These are phyloP conservation scores for Lentinus polychrous DNA, from an alignment of 1,284 basidiomycete genomes.

Conservation along the genomic window DNA sequence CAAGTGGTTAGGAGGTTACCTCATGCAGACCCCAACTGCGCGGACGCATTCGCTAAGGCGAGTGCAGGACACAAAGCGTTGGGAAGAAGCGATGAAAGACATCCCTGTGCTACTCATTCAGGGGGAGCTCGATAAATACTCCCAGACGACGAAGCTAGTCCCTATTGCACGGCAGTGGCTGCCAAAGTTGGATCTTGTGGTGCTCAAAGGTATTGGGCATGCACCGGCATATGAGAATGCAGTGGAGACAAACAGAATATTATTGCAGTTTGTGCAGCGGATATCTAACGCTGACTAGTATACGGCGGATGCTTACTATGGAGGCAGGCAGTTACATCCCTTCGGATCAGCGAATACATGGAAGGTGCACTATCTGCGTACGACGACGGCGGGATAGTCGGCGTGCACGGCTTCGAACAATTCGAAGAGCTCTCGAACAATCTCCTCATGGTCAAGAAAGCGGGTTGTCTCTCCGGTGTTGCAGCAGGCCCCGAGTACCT, in stretches of 20 bases:
- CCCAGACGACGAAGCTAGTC: constrained; percentile 20
- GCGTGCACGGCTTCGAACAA: no score
- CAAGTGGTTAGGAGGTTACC: constrained; percentile 28
- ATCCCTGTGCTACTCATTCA: constrained; percentile 30
- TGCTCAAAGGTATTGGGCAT: constrained; percentile 29
- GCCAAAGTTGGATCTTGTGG: constrained; percentile 22
- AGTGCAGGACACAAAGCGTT: constrained; percentile 26
- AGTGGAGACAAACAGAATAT: constrained; percentile 11
- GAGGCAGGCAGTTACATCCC: no score
- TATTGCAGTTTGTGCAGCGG: constrained; percentile 7
- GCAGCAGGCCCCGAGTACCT: no score
- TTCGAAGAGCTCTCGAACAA: no score
- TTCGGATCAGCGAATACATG: no score
- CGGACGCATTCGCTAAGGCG: constrained; percentile 23
- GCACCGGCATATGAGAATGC: constrained; percentile 21
- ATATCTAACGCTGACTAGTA: background rate
- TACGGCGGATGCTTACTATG: no score
- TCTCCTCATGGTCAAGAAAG: no score
- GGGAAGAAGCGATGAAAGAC: constrained; percentile 22
- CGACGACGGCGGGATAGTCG: no score
- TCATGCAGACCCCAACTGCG: constrained; percentile 27
- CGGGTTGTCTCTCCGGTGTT: no score
- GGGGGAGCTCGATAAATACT: constrained; percentile 26
- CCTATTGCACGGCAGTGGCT: constrained; percentile 23
- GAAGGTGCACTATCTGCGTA: no score